Base-by-base conservation (phyloP, 345 rosid species). In the Aurinia saxatilis region DNA sequence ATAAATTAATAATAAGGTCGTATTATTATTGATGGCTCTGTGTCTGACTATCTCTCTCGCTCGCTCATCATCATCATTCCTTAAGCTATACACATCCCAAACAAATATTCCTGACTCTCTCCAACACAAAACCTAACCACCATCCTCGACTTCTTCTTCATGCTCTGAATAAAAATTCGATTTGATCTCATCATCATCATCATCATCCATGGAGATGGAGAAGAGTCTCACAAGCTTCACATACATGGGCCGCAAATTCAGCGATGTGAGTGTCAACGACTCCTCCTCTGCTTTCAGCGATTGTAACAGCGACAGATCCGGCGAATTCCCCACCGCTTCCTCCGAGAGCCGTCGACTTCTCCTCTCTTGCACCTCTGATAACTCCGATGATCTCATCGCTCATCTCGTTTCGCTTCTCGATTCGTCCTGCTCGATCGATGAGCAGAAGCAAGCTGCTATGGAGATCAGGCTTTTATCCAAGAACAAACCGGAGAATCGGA, bases 261-360 rank as follows among this genome's bases (percentile, higher is more conserved):
- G 72, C 27, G 79, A 75, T 50, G 47, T 61, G 37, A 65, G 68
- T 58, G 44, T 59, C 66, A 74, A 80, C 55, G 88, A 80, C 42
- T 61, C 66, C 48, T 78, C 92, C 45, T 79, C 90, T 13, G 88
- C 98, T 73, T 92, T 92, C 75, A 87, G 96, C 63, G 95, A 89
- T 41, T 89, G 96, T 71, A 87, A 81, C 78, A 92, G 99, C 77
- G 97, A 93, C 57, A 78, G 88, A 79, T 93, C 99, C 72, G 99
- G 99, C 10, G 96, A 87, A 55, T 93, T 93, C 50, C 62, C 82
- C 1, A 54, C 95, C 50, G 63, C 85, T 1, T 79, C 99, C 13
- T 75, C 86, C 33, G 80, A 80, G 75, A 80, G 80, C 78, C 81
- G 90, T 18, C 80, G 83, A 3, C 75, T 87, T 21, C 48, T 84